Percentiles rank a stretch among this genome's conserved stretches.
These are phyloP conservation scores for Benincasa hispida DNA, from an alignment of 306 rosid genomes.

Conservation along the genomic window DNA sequence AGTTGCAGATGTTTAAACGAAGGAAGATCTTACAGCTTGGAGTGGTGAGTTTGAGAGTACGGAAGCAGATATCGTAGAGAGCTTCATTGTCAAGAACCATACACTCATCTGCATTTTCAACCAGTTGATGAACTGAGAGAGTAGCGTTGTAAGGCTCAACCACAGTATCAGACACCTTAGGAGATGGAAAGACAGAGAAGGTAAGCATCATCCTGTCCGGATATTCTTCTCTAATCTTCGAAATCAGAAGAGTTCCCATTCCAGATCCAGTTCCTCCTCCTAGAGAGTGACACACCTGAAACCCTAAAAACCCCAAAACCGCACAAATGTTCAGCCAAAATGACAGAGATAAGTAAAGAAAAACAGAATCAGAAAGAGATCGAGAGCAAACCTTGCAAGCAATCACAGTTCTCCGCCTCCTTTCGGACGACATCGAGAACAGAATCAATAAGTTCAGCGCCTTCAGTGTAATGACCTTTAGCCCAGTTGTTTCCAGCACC, in stretches of 20 bases:
- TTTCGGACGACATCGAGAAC: slow-evolving; percentile 72
- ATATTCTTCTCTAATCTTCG: slow-evolving; percentile 58
- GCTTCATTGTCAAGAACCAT: slow-evolving; percentile 67
- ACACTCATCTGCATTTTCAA: slow-evolving; percentile 72
- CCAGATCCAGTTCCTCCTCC: slow-evolving; percentile 86
- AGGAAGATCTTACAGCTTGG: slow-evolving; percentile 48
- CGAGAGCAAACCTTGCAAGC: slow-evolving; percentile 40
- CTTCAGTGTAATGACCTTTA: slow-evolving; percentile 66
- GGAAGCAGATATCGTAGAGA: slow-evolving; percentile 70
- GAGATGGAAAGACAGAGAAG: slow-evolving; percentile 47
- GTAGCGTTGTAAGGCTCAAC: slow-evolving; percentile 81
- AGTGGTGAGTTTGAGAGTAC: slow-evolving; percentile 66
- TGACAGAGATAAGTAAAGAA: neutral
- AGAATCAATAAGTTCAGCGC: slow-evolving; percentile 58
- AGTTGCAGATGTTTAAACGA: neutral
- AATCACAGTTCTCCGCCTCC: slow-evolving; percentile 71
- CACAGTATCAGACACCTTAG: slow-evolving; percentile 48
- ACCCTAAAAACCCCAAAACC: slow-evolving; percentile 20
- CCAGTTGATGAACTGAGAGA: slow-evolving; percentile 65
- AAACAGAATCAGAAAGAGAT: neutral
- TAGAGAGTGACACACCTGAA: slow-evolving; percentile 63
- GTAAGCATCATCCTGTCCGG: slow-evolving; percentile 71
- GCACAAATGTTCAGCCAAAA: neutral
- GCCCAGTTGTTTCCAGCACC: slow-evolving; percentile 81
- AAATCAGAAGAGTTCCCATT: slow-evolving; percentile 69